A percentile compares a stretch with the other conserved stretches of the same genome.
Conservation (phyloP, 768 basidiomycete genomes). For the Melanogaster broomeanus region DNA sequence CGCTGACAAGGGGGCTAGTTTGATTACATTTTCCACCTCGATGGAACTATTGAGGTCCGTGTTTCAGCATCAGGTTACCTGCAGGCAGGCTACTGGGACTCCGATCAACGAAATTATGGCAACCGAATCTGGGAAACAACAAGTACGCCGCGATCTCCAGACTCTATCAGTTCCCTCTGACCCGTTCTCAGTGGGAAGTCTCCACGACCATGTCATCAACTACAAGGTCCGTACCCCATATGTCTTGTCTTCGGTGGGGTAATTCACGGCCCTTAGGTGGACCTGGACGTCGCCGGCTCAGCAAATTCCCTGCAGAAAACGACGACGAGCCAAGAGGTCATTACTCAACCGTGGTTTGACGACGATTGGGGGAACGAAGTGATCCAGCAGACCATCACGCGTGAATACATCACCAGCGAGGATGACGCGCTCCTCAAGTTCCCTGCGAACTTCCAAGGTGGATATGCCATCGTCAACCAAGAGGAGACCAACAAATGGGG, state of each 20-base stretch:
- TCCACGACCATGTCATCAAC: conserved; percentile 72
- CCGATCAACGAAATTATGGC: conserved; percentile 51
- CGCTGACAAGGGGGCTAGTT: conserved; percentile 39
- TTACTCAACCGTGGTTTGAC: conserved; percentile 56
- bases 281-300: conserved; percentile 63
- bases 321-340: conserved; percentile 49
- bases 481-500: conserved; percentile 58
- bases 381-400: conserved; percentile 53
- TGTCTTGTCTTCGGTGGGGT: background rate
- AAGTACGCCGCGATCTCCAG: conserved; percentile 43
- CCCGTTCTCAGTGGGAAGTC: conserved; percentile 50
- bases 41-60: conserved; percentile 69
- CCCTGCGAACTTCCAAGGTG: conserved; percentile 56
- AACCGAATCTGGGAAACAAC: conserved; percentile 53
- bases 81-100: conserved; percentile 62
- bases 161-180: background rate
- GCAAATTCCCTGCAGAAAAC: conserved; percentile 57
- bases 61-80: conserved; percentile 69
- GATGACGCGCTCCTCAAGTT: conserved; percentile 52
- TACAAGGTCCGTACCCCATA: conserved; percentile 42
- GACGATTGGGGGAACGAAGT: conserved; percentile 57
- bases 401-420: conserved; percentile 51
- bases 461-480: conserved; percentile 57
- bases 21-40: conserved; percentile 66
- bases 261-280: conserved; percentile 41